Percentiles rank a stretch among this genome's conserved stretches.
phyloP scores from a whole-genome alignment of 2,329 filamentous ascomycete species.

The Colletotrichum orchidophilum region DNA sequence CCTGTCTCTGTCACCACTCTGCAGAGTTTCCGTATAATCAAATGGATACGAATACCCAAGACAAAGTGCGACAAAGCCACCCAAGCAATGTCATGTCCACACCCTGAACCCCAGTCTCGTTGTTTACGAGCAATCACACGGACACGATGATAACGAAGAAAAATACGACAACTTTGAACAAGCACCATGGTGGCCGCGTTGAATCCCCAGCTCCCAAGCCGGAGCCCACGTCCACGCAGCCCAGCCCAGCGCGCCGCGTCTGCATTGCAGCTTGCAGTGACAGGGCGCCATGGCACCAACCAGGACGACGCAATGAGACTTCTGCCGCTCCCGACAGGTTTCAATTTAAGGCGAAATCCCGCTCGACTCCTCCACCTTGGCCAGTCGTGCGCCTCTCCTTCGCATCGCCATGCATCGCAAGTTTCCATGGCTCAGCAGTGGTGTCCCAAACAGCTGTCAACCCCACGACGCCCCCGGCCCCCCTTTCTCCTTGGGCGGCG shows the following conservation, averaged over 20 bases:
- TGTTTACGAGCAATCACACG: background rate
- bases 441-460: background rate
- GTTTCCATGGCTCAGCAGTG: background rate
- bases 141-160: background rate
- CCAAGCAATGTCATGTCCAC: background rate
- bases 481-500: background rate
- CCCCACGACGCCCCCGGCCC: background rate
- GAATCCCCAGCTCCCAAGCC: background rate
- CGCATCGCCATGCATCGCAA: conserved; percentile 18
- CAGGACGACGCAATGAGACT: background rate
- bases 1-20: background rate
- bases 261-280: conserved; percentile 4
- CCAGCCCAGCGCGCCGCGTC: conserved; percentile 16
- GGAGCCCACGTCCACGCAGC: background rate
- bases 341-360: conserved; percentile 7
- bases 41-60: background rate
- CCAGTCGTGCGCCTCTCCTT: background rate
- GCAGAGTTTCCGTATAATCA: too few species aligned
- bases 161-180: background rate
- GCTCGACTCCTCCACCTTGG: background rate
- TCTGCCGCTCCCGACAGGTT: conserved; percentile 2
- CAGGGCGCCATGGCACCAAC: conserved; percentile 11
- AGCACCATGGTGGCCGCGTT: background rate
- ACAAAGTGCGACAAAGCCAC: background rate
- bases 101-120: background rate